phyloP scores from a whole-genome alignment of 805 yeast species.

The Sugiyamaella americana region DNA sequence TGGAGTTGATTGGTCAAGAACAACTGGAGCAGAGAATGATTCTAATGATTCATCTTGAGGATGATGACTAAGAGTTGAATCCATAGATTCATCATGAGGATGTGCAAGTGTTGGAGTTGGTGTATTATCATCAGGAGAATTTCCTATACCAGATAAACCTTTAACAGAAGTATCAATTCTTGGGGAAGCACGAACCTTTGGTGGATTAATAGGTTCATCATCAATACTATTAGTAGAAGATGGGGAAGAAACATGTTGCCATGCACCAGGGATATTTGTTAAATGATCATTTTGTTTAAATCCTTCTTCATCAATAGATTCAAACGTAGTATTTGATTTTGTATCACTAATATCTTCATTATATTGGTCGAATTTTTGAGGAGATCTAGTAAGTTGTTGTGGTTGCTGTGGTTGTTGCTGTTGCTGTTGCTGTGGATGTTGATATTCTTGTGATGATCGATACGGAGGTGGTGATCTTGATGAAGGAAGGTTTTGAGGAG shows the following conservation, averaged over 20 bases:
- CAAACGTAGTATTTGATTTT: constrained; percentile 14
- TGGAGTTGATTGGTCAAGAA: constrained; percentile 13
- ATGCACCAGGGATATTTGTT: constrained; percentile 18
- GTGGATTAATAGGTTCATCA: not conserved
- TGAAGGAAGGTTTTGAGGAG: not conserved
- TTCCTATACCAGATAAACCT: not conserved
- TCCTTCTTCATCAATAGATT: constrained; percentile 15
- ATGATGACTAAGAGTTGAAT: not conserved
- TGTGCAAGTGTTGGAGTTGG: too few relatives aligned
- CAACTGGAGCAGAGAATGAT: constrained; percentile 4
- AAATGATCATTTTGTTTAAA: constrained; percentile 6
- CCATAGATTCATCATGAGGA: too few relatives aligned
- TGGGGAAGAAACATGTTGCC: constrained; percentile 12
- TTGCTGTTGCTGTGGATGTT: too few relatives aligned
- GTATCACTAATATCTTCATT: constrained; percentile 11
- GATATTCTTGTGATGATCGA: not conserved
- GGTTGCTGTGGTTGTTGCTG: too few relatives aligned
- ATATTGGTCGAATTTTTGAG: constrained; percentile 3
- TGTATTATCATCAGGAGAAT: not conserved
- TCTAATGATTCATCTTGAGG: not conserved
- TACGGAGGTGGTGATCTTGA: not conserved
- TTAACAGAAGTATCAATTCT: not conserved
- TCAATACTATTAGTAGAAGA: not conserved
- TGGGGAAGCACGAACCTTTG: not conserved
- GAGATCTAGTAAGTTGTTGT: too few relatives aligned